Evolutionary conservation across 2,329 filamentous ascomycete genomes (phyloP).

Genomic region (Colletotrichum sp.): DNA sequence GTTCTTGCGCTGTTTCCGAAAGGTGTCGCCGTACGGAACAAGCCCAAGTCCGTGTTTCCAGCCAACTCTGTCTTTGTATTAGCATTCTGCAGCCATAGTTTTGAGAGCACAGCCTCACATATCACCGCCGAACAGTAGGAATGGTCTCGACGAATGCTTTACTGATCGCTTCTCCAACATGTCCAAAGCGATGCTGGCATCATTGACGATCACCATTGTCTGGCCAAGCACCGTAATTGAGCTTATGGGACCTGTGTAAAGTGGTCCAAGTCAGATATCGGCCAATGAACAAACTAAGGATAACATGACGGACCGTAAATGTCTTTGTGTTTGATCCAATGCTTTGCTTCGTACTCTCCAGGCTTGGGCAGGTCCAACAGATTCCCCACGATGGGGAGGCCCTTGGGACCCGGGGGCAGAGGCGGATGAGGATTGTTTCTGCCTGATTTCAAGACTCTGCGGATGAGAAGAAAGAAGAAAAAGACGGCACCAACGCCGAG

Average conservation of each 20-base stretch:
- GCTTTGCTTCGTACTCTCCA: conserved; percentile 30
- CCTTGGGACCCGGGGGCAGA: conserved; percentile 30
- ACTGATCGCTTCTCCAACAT: conserved; percentile 38
- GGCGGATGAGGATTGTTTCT: neutral
- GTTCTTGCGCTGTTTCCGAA: conserved; percentile 47
- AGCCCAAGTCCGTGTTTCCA: conserved; percentile 39
- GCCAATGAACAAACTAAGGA: no score
- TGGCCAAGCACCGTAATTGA: conserved; percentile 39
- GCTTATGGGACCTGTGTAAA: conserved; percentile 24
- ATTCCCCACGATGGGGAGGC: conserved; percentile 49
- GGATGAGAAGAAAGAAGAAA: neutral
- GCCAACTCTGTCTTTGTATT: conserved; percentile 26
- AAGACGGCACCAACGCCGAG: neutral
- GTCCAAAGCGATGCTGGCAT: conserved; percentile 35
- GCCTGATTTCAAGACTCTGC: neutral
- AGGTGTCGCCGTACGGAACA: conserved; percentile 37
- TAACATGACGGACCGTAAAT: conserved; percentile 23
- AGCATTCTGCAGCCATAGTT: neutral
- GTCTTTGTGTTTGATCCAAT: conserved; percentile 39
- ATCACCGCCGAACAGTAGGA: conserved; percentile 33
- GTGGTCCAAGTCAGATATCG: no score
- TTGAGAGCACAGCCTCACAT: conserved; percentile 30
- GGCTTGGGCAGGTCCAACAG: conserved; percentile 44
- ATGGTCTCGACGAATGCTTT: conserved; percentile 35
- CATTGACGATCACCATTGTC: conserved; percentile 47